Conservation (phyloP, 2,329 filamentous ascomycete genomes). For the Fusarium haematococcum region DNA sequence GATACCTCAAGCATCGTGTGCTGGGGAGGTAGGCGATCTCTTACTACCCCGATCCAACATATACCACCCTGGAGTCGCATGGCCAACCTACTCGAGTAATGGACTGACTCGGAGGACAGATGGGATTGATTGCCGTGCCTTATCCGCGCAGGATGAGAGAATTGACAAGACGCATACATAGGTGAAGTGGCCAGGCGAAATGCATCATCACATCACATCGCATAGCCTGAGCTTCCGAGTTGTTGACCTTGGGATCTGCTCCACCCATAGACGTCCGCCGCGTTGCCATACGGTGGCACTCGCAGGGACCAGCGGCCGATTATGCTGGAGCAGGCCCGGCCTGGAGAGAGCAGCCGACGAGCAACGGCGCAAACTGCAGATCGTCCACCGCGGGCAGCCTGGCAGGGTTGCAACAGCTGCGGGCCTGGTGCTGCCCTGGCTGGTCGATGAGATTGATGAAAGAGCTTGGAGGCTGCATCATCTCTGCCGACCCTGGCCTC, state of each 20-base stretch:
- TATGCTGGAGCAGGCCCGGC: slow-evolving; percentile 30
- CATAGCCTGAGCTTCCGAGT: slow-evolving; percentile 36
- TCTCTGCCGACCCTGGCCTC: slow-evolving; percentile 40
- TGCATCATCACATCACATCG: slow-evolving; percentile 45
- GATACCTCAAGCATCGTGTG: not conserved
- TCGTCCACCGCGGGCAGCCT: slow-evolving; percentile 41
- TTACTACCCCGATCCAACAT: not conserved
- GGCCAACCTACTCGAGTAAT: slow-evolving; percentile 24
- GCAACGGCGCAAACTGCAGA: slow-evolving; percentile 42
- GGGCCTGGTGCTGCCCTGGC: slow-evolving; percentile 36
- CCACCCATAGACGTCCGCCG: slow-evolving; percentile 39
- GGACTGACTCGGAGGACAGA: slow-evolving; percentile 27
- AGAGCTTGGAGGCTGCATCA: slow-evolving; percentile 38
- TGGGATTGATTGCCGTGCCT: slow-evolving; percentile 30
- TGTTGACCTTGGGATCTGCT: slow-evolving; percentile 40
- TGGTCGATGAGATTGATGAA: slow-evolving; percentile 39
- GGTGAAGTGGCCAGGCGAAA: slow-evolving; percentile 34
- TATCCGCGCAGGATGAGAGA: slow-evolving; percentile 33
- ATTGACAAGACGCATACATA: slow-evolving; percentile 13
- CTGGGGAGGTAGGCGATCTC: slow-evolving; percentile 1
- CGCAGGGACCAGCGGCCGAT: slow-evolving; percentile 34
- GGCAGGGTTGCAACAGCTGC: slow-evolving; percentile 37
- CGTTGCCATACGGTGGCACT: slow-evolving; percentile 37
- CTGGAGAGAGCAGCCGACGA: slow-evolving; percentile 28
- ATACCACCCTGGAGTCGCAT: slow-evolving; percentile 6